phyloP scores from a whole-genome alignment of 306 rosid species.

The Fragaria iinumae region DNA sequence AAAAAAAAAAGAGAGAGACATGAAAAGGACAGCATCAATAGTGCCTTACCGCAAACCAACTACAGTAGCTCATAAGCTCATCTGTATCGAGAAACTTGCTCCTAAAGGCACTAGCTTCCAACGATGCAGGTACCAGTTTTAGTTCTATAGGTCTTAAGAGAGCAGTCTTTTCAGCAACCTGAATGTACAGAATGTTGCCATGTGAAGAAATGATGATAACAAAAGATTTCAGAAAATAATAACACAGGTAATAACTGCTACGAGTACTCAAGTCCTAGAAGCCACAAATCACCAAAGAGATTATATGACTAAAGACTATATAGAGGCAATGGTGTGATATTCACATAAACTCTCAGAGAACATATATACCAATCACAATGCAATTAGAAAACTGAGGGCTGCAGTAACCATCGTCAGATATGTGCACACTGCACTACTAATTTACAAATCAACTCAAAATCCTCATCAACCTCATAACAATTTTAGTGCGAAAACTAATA shows the following conservation, averaged over 20 bases:
- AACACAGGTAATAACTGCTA: neutral
- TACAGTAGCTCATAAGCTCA: slow-evolving; percentile 82
- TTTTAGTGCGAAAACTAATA: slow-evolving; percentile 13
- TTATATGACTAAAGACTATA: neutral
- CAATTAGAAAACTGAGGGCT: neutral
- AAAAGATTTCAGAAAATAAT: neutral
- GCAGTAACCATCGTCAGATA: neutral
- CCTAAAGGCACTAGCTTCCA: slow-evolving; percentile 90
- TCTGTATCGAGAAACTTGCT: slow-evolving; percentile 83
- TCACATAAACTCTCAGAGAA: neutral
- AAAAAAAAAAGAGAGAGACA: neutral
- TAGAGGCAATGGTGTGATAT: neutral
- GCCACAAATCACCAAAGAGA: neutral
- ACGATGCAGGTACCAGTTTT: slow-evolving; percentile 86
- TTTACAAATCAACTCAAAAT: neutral
- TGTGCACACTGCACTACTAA: neutral
- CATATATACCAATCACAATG: neutral
- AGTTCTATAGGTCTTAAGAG: slow-evolving; percentile 88
- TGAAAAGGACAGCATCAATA: slow-evolving; percentile 4
- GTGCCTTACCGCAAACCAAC: slow-evolving; percentile 80
- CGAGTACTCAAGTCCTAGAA: neutral
- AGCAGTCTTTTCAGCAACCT: slow-evolving; percentile 93
- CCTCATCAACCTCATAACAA: slow-evolving; percentile 11
- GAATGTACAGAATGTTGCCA: slow-evolving; percentile 30
- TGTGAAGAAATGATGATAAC: slow-evolving; percentile 12